Evolutionary conservation across 73 alveolate species (phyloP).

Genomic region (Tetrahymena malaccensis): DNA sequence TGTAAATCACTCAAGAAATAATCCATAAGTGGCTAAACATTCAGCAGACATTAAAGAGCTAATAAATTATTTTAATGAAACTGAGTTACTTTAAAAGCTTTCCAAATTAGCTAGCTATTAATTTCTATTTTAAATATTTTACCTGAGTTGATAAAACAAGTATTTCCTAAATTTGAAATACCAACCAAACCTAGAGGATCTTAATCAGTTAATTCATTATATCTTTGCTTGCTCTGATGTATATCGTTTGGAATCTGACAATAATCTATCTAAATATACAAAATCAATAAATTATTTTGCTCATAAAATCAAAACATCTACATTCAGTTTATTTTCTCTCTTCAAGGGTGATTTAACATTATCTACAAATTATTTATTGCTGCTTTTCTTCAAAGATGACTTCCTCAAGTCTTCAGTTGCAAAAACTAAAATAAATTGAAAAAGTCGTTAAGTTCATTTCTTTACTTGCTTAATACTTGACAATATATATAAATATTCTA

Average conservation of each 20-base stretch:
- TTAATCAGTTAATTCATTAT: neutral
- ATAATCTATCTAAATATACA: neutral
- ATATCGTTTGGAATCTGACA: neutral
- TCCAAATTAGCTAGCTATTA: neutral
- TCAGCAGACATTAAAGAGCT: constrained; percentile 89
- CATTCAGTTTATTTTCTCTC: neutral
- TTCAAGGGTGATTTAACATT: neutral
- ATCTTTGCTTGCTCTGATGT: neutral
- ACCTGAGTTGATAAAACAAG: constrained; percentile 98
- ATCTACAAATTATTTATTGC: neutral
- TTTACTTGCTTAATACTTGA: neutral
- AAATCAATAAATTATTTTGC: neutral
- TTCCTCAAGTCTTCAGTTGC: neutral
- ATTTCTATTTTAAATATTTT: constrained; percentile 76
- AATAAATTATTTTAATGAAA: constrained; percentile 68
- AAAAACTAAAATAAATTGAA: neutral
- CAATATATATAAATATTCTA: neutral
- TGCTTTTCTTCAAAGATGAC: neutral
- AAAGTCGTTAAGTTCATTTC: neutral
- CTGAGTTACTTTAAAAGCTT: constrained; percentile 11
- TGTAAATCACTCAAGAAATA: constrained; percentile 56
- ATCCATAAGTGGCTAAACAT: constrained; percentile 73
- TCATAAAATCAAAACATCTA: neutral
- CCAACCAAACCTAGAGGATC: constrained; percentile 79
- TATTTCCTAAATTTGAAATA: constrained; percentile 90